Percentiles rank a stretch among this genome's conserved stretches.
phyloP scores from a whole-genome alignment of 495 filamentous ascomycete species.

The Neurospora terricola region DNA sequence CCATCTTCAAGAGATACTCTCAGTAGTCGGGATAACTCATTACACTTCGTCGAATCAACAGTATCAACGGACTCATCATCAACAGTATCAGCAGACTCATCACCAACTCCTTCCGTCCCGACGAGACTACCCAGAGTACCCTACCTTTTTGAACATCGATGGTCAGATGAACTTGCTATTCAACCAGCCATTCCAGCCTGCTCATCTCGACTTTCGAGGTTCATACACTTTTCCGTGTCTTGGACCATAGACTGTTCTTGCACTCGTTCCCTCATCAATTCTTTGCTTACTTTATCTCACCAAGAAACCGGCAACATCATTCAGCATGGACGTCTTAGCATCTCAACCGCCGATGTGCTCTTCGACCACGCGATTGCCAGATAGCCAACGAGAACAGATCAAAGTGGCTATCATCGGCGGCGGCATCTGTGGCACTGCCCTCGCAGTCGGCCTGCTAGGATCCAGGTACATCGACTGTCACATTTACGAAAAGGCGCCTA shows the following conservation, averaged over 20 bases:
- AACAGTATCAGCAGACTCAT: neutral
- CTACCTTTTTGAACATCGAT: neutral
- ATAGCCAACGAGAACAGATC: constrained; percentile 1
- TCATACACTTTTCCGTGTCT: neutral
- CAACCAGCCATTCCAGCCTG: neutral
- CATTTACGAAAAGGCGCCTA: constrained; percentile 22
- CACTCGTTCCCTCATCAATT: neutral
- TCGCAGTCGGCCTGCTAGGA: constrained; percentile 20
- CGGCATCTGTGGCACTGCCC: constrained; percentile 27
- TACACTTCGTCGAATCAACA: neutral
- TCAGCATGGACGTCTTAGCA: neutral
- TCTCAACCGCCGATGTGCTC: neutral
- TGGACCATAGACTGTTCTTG: neutral
- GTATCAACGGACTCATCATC: neutral
- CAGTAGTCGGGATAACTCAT: neutral
- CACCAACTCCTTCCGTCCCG: neutral
- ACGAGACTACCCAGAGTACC: neutral
- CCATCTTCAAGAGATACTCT: too few relatives aligned
- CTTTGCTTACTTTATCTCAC: neutral
- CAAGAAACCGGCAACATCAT: neutral
- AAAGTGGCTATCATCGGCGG: constrained; percentile 27
- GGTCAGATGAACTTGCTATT: neutral
- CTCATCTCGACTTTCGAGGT: neutral
- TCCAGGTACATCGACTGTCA: constrained; percentile 22
- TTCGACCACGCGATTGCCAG: neutral